A percentile compares a stretch with the other conserved stretches of the same genome.
These are phyloP conservation scores for Actinomucor elegans DNA, from an alignment of 371 early-diverging fungal genomes.

Conservation along the genomic window DNA sequence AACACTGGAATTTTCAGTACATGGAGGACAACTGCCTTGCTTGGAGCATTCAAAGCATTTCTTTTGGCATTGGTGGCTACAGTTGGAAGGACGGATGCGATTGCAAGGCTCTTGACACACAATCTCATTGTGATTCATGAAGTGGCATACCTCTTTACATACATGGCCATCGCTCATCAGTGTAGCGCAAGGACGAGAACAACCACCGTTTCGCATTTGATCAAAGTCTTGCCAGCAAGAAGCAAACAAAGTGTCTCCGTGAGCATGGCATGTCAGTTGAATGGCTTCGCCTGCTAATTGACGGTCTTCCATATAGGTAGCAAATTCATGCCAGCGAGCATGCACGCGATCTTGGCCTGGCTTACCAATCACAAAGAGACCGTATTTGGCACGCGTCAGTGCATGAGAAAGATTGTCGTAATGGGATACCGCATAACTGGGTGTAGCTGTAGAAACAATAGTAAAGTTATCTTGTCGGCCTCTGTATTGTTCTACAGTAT, in stretches of 20 bases:
- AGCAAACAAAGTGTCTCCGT: slow-evolving; percentile 9
- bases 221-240: slow-evolving; percentile 27
- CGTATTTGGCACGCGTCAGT: slow-evolving; percentile 38
- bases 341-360: slow-evolving; percentile 5
- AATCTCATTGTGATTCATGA: slow-evolving; percentile 22
- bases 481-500: slow-evolving; percentile 19
- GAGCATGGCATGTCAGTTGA: slow-evolving; percentile 8
- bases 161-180: slow-evolving; percentile 42
- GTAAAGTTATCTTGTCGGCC: slow-evolving; percentile 28
- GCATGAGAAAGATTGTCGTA: slow-evolving; percentile 24
- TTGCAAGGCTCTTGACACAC: slow-evolving; percentile 31
- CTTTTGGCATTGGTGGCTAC: slow-evolving; percentile 34
- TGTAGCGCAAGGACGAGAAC: slow-evolving; percentile 23
- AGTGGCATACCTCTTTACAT: slow-evolving; percentile 42
- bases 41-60: slow-evolving; percentile 31
- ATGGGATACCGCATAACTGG: slow-evolving; percentile 3
- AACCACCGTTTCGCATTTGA: slow-evolving; percentile 39
- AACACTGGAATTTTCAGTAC: background rate
- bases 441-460: slow-evolving; percentile 31
- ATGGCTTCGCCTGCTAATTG: background rate
- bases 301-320: slow-evolving; percentile 21
- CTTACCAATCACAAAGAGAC: slow-evolving; percentile 41
- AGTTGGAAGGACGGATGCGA: slow-evolving; percentile 23
- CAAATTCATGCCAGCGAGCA: slow-evolving; percentile 25
- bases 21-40: slow-evolving; percentile 33